Base-by-base conservation (phyloP, 1,284 basidiomycete genomes). In the Trichosporon faecale region DNA sequence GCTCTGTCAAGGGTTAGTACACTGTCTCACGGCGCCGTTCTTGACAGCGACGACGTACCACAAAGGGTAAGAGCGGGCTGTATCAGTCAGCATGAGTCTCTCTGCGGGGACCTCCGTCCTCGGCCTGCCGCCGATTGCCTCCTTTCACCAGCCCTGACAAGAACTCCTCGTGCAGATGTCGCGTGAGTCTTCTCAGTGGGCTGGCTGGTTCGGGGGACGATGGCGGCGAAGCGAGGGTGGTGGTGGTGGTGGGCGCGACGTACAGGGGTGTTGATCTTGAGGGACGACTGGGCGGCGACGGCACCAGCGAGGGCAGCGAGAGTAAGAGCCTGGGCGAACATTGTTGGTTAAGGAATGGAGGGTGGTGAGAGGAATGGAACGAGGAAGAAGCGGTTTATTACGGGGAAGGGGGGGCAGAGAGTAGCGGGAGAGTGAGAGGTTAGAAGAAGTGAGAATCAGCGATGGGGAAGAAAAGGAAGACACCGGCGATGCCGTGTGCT, bases 231-330 rank as follows among this genome's bases (percentile, higher is more conserved):
- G n/a, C n/a, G n/a, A n/a, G 21, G 44, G 18, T 46, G 49, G 18
- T 21, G 18, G 49, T 7, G 49, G 21, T 18, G 49, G 16, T 37
- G 35, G 31, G 27, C 49, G 12, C 11, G 46, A 81, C 80, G 74
- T 66, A 82, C 80, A 29, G 80, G 78, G 44, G 80, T 82, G 76
- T 70, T 76, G 73, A 80, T 75, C 37, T 73, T 73, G 73, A 75
- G 73, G 27, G 73, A 66, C 2, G 46, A 60, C 73, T 79, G 75
- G 63, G 77, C 80, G 33, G 76, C 37, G 52, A 76, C 76, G 49
- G 76, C 66, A 66, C 71, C 77, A 40, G 76, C 77, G 67, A 78
- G 72, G 61, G 75, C 71, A 66, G 76, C 68, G 66, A 73, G 64
- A 60, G 76, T 57, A 60, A 75, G 40, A 71, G 68, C 64, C 57